A percentile compares a stretch with the other conserved stretches of the same genome.
Conservation (phyloP, 2,329 filamentous ascomycete species). For the Malbranchea zuffiana region DNA sequence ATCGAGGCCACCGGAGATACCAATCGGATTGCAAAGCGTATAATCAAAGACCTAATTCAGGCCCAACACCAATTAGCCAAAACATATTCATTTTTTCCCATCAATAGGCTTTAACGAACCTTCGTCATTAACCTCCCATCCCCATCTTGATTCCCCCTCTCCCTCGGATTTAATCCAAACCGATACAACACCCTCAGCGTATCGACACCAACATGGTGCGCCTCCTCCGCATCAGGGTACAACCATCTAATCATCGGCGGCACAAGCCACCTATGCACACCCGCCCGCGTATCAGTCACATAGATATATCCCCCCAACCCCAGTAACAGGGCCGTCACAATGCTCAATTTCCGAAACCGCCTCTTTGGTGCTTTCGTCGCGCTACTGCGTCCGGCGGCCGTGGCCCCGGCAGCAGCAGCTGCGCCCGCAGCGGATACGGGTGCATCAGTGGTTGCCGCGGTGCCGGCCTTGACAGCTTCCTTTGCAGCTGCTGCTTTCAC, state of each 20-base stretch:
- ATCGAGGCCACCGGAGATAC: slow-evolving; percentile 89
- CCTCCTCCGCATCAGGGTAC: slow-evolving; percentile 57
- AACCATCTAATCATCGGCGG: slow-evolving; percentile 37
- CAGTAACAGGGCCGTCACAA: slow-evolving; percentile 40
- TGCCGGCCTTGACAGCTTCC: not conserved
- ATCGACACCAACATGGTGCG: slow-evolving; percentile 69
- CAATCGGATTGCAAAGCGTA: slow-evolving; percentile 71
- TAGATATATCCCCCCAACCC: slow-evolving; percentile 50
- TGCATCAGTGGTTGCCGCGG: not conserved
- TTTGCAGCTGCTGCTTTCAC: slow-evolving; percentile 2
- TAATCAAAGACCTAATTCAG: slow-evolving; percentile 58
- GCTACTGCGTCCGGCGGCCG: not conserved
- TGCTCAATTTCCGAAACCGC: slow-evolving; percentile 3
- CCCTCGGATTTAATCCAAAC: slow-evolving; percentile 68
- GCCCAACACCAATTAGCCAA: not conserved
- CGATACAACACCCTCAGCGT: slow-evolving; percentile 61
- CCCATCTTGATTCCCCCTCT: slow-evolving; percentile 54
- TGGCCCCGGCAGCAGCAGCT: not conserved
- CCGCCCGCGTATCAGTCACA: slow-evolving; percentile 62
- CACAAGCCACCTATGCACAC: slow-evolving; percentile 55
- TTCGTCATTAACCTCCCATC: slow-evolving; percentile 46
- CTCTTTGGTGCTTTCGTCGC: slow-evolving; percentile 3
- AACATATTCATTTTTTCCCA: not conserved
- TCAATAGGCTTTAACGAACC: slow-evolving; percentile 18
- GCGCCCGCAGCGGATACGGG: not conserved